Evolutionary conservation across 2,329 filamentous ascomycete genomes (phyloP).

Genomic region (Diaporthe destruens): DNA sequence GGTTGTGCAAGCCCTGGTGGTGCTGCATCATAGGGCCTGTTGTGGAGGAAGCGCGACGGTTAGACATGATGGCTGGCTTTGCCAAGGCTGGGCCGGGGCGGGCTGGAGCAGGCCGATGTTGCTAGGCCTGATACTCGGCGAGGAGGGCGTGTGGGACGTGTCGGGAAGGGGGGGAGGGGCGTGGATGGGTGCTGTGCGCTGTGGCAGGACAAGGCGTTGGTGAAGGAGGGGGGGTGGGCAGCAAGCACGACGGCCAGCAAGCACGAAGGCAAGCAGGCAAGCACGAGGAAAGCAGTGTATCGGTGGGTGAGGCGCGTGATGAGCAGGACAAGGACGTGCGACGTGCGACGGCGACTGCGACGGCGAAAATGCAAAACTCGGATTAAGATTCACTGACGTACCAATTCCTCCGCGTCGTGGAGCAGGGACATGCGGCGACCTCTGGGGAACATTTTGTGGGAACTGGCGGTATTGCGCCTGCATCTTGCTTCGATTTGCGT

Average conservation of each 20-base stretch:
- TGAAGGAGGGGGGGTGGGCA: neutral
- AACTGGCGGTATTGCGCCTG: slow-evolving; percentile 66
- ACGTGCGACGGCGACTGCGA: slow-evolving; percentile 31
- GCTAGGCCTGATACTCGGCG: slow-evolving; percentile 9
- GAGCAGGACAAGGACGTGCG: slow-evolving; percentile 27
- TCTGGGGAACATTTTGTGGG: slow-evolving; percentile 63
- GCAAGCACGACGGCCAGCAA: neutral
- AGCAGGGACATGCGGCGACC: slow-evolving; percentile 61
- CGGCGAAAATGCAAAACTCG: slow-evolving; percentile 36
- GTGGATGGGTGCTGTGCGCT: slow-evolving; percentile 15
- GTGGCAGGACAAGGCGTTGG: neutral
- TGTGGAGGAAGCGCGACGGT: slow-evolving; percentile 32
- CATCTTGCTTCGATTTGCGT: slow-evolving; percentile 54
- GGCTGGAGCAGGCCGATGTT: slow-evolving; percentile 2
- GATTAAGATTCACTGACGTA: slow-evolving; percentile 49
- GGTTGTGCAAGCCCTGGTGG: slow-evolving; percentile 38
- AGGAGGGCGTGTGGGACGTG: slow-evolving; percentile 19
- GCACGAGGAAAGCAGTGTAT: slow-evolving; percentile 32
- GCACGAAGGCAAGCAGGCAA: neutral
- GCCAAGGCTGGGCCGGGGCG: slow-evolving; percentile 29
- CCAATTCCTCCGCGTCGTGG: slow-evolving; percentile 67
- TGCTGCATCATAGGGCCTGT: slow-evolving; percentile 70
- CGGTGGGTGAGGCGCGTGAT: slow-evolving; percentile 24
- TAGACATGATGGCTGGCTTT: slow-evolving; percentile 37
- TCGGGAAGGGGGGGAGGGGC: neutral